A percentile compares a stretch with the other conserved stretches of the same genome.
Evolutionary conservation across 2,329 filamentous ascomycete species (phyloP).

Genomic region (Colletotrichum cordylinicola): DNA sequence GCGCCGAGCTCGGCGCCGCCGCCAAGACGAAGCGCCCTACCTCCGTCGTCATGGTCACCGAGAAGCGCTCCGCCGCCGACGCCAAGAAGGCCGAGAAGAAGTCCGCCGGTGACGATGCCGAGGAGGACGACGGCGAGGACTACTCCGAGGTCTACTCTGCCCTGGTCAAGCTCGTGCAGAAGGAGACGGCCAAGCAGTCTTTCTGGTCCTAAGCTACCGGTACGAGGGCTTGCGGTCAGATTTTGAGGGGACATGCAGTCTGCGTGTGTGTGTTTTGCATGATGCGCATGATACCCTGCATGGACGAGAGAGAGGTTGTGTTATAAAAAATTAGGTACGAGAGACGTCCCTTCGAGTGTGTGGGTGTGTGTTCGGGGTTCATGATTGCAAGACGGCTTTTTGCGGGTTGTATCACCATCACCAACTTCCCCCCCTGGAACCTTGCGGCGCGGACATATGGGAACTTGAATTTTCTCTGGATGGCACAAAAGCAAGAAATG

Average conservation of each 20-base stretch:
- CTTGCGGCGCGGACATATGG: slow-evolving; percentile 22
- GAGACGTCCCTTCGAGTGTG: not conserved
- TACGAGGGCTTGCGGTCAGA: not conserved
- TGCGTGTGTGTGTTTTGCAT: not conserved
- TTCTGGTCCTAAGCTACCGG: slow-evolving; percentile 47
- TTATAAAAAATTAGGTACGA: not conserved
- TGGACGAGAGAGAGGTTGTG: not conserved
- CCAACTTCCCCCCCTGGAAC: slow-evolving; percentile 1
- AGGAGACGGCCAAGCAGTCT: slow-evolving; percentile 66
- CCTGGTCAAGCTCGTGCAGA: slow-evolving; percentile 69
- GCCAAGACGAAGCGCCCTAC: slow-evolving; percentile 96
- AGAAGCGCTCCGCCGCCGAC: slow-evolving; percentile 56
- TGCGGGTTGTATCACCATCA: slow-evolving; percentile 20
- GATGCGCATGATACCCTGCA: not conserved
- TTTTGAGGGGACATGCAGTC: not conserved
- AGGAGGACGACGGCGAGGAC: slow-evolving; percentile 60
- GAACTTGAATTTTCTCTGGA: not conserved
- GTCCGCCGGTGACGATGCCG: slow-evolving; percentile 47
- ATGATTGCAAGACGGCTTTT: slow-evolving; percentile 13
- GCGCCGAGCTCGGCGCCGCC: slow-evolving; percentile 91
- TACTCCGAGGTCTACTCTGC: slow-evolving; percentile 70
- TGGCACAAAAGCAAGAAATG: not conserved
- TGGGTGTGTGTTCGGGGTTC: not conserved
- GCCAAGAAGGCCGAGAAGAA: slow-evolving; percentile 49
- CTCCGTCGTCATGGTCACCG: slow-evolving; percentile 89